phyloP scores from a whole-genome alignment of 805 yeast species.

The Candida xyloterini region DNA sequence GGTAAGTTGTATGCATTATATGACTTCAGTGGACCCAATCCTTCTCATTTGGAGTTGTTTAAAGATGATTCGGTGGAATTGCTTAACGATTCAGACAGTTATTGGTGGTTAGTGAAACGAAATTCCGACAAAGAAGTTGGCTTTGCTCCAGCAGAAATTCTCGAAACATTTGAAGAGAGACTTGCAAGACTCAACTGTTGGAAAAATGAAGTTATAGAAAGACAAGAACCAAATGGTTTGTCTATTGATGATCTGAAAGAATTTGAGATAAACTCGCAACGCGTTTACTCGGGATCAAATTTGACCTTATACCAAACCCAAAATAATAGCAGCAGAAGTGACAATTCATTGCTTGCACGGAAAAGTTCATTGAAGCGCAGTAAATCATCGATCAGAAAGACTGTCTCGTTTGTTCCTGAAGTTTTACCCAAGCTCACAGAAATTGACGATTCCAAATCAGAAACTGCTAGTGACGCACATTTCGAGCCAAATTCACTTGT shows the following conservation, averaged over 20 bases:
- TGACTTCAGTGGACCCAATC: conserved; percentile 88
- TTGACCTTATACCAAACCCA: conserved; percentile 9
- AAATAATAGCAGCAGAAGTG: conserved; percentile 17
- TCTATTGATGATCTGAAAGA: conserved; percentile 27
- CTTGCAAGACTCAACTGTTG: conserved; percentile 89
- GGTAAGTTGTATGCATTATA: conserved; percentile 80
- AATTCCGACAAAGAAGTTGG: conserved; percentile 53
- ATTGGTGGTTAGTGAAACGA: conserved; percentile 90
- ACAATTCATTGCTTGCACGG: conserved; percentile 23
- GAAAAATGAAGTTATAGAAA: conserved; percentile 75
- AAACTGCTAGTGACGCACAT: conserved; percentile 40
- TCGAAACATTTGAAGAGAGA: conserved; percentile 89
- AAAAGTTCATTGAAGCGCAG: conserved; percentile 27
- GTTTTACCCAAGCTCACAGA: conserved; percentile 17
- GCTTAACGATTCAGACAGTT: conserved; percentile 84
- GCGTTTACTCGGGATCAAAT: conserved; percentile 16
- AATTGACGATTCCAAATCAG: conserved; percentile 38
- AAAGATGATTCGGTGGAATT: conserved; percentile 82
- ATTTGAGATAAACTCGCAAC: conserved; percentile 23
- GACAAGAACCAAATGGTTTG: conserved; percentile 24
- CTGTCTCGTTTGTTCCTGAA: conserved; percentile 32
- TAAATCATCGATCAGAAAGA: conserved; percentile 25
- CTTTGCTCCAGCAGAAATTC: conserved; percentile 93
- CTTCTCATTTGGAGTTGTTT: conserved; percentile 77
- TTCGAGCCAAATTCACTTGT: conserved; percentile 28